phyloP scores from a whole-genome alignment of 345 rosid genomes.

The Aquilaria yunnanensis region DNA sequence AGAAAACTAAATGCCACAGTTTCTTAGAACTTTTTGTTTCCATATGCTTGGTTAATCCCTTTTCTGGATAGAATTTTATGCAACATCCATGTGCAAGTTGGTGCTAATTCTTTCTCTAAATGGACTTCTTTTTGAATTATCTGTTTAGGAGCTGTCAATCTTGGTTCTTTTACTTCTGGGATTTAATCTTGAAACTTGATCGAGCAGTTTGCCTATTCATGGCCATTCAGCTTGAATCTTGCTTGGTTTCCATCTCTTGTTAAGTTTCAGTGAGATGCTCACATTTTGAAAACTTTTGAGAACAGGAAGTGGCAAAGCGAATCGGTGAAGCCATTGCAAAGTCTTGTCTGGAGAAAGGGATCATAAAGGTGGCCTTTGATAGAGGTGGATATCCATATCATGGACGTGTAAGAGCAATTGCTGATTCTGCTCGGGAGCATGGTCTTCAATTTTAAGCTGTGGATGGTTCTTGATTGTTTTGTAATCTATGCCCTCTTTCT shows the following conservation, averaged over 20 bases:
- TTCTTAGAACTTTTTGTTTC: no score
- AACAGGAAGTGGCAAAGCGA: conserved; percentile 83
- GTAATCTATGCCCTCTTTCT: conserved; percentile 3
- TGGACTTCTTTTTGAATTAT: no score
- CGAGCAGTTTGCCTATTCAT: no score
- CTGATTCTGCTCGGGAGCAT: conserved; percentile 73
- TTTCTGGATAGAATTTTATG: no score
- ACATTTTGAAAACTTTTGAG: conserved; percentile 14
- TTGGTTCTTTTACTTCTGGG: background rate
- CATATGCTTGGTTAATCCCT: no score
- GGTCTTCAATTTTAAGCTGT: conserved; percentile 68
- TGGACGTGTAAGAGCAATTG: conserved; percentile 80
- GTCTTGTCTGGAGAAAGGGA: conserved; percentile 86
- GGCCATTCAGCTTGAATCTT: background rate
- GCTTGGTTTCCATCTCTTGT: background rate
- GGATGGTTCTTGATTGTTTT: conserved; percentile 13
- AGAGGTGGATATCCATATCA: conserved; percentile 93
- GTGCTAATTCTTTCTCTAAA: no score
- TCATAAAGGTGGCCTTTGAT: conserved; percentile 81
- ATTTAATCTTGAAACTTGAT: background rate
- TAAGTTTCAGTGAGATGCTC: background rate
- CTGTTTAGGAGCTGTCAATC: no score
- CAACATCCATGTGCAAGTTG: no score
- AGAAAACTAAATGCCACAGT: no score
- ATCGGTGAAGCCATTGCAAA: conserved; percentile 83